Evolutionary conservation across 2,329 filamentous ascomycete genomes (phyloP), one percentile per base, ranked within the genome.

Genomic region (Pestalotiopsis sp.): DNA sequence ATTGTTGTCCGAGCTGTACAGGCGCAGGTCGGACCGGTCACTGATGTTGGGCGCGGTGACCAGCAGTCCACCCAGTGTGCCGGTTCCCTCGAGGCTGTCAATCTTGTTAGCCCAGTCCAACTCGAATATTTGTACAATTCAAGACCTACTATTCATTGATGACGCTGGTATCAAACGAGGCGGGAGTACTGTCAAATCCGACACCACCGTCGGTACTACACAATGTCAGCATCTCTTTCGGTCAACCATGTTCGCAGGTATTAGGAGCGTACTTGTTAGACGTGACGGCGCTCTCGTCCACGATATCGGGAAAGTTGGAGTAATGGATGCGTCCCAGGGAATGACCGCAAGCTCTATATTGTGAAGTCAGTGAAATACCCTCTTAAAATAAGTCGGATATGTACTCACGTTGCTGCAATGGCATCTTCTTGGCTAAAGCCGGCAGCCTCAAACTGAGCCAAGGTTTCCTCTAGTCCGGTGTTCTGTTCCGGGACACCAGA

Each of bases 221-320:
- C 3, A 17, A 13, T 17, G 27, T 64, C 20, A 64, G 62, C 20
- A 64, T 39, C 17, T 11, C 23, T 23, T 36, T 14, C 7, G 3
- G 5, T 17, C 6, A 27, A 13, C 12, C 6, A 25, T 59, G 25
- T 3, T 27, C 57, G 3, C 6, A n/a, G 11, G 4, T 23, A 2
- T 36, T 59, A 20, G n/a, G 23, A 23, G 1, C 64, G 20, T 66
- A 66, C 64, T 66, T 66, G 20, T 27, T 57, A 13, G 17, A n/a
- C n/a, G 64, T 66, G 3, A 66, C 64, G n/a, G 64, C n/a, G 13
- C 49, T 58, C 31, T 57, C 49, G 1, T 66, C 49, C 9, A 66
- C 64, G 45, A 66, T 66, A 56, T 66, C 64, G 4, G 64, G 64
- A 25, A 66, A 66, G 49, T 66, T 66, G 49, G 45, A 52, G 27